Evolutionary conservation across 345 rosid genomes (phyloP).

Genomic region (Pistacia integerrima): DNA sequence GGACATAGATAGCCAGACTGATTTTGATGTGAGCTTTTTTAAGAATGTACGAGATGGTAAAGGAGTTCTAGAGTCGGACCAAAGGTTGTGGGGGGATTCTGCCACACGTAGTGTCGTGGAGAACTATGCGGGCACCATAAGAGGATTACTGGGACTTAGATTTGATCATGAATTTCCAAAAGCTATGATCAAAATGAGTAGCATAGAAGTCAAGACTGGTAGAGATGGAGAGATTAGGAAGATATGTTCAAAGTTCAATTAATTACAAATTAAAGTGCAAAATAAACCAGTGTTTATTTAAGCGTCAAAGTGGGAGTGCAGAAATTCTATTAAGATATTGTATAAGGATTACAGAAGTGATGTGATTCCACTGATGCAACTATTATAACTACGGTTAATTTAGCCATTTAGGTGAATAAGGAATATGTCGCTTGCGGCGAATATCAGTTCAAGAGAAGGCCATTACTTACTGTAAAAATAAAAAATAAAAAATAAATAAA

Average conservation of each 20-base stretch:
- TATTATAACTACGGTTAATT: too few relatives aligned
- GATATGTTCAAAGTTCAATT: conserved; percentile 66
- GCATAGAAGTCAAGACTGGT: conserved; percentile 69
- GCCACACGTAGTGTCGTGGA: conserved; percentile 46
- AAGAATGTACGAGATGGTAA: conserved; percentile 64
- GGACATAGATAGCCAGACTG: conserved; percentile 50
- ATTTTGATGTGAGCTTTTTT: conserved; percentile 61
- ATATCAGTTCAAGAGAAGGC: too few relatives aligned
- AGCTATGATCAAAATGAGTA: conserved; percentile 81
- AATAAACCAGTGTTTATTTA: too few relatives aligned
- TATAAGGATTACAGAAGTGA: too few relatives aligned
- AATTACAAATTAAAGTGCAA: neutral
- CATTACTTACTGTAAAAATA: too few relatives aligned
- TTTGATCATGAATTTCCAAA: conserved; percentile 59
- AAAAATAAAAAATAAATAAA: neutral
- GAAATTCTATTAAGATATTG: too few relatives aligned
- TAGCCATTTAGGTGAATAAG: neutral
- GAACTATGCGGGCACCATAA: conserved; percentile 53
- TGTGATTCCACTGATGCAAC: too few relatives aligned
- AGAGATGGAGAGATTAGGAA: conserved; percentile 64
- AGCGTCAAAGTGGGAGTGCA: too few relatives aligned
- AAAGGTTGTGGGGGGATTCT: conserved; percentile 65
- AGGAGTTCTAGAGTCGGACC: conserved; percentile 75
- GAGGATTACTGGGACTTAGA: conserved; percentile 60
- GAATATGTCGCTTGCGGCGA: neutral